These are phyloP conservation scores for Alternaria burnsii DNA, from an alignment of 2,329 filamentous ascomycete genomes.

Conservation along the genomic window DNA sequence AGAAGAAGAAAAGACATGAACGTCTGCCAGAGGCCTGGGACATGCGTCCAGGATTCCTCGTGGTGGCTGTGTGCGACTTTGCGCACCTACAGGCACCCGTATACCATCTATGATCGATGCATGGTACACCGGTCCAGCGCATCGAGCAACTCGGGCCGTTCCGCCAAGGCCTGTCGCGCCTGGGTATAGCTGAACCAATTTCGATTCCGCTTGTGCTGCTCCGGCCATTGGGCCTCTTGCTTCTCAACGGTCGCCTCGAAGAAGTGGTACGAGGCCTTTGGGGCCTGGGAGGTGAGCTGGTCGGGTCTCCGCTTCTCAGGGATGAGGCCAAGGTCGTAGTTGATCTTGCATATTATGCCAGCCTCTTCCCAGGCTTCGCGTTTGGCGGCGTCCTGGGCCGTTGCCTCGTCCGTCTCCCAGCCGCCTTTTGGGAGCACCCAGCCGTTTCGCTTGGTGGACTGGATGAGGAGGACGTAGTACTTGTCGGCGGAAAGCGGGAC, in stretches of 20 bases:
- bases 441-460: constrained; percentile 86
- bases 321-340: constrained; percentile 86
- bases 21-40: background rate
- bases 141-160: constrained; percentile 86
- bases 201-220: constrained; percentile 88
- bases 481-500: constrained; percentile 89
- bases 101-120: constrained; percentile 43
- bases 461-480: constrained; percentile 88
- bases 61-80: constrained; percentile 19
- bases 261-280: constrained; percentile 81
- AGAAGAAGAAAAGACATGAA: constrained; percentile 20
- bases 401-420: constrained; percentile 94
- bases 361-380: constrained; percentile 98
- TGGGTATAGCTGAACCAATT: constrained; percentile 88
- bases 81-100: constrained; percentile 20
- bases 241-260: constrained; percentile 88
- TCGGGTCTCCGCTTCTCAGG: constrained; percentile 74
- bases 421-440: constrained; percentile 99
- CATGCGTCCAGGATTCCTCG: background rate
- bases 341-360: constrained; percentile 85
- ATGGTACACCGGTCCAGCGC: constrained; percentile 81
- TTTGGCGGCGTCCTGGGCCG: constrained; percentile 80
- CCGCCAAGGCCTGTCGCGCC: constrained; percentile 78
- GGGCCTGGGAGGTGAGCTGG: constrained; percentile 65
- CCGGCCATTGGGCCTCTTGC: constrained; percentile 89